A percentile compares a stretch with the other conserved stretches of the same genome.
Evolutionary conservation across 1,139 yeast species (phyloP).

Genomic region (Lodderomyces parapsilosis): DNA sequence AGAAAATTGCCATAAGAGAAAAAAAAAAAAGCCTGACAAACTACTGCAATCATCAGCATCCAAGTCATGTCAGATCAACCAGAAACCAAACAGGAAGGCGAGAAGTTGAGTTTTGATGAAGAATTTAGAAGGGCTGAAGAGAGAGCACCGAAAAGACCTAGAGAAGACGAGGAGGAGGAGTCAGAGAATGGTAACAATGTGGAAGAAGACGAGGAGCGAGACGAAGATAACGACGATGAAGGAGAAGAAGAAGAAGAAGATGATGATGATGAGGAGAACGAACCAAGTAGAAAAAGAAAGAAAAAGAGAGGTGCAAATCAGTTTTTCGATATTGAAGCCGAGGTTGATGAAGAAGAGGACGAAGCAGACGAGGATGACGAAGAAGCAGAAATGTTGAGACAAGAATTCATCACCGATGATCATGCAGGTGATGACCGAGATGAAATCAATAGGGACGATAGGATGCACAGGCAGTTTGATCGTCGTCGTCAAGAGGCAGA

Average conservation of each 20-base stretch:
- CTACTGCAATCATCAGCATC: background rate
- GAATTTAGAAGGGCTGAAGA: slow-evolving; percentile 15
- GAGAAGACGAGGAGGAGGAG: slow-evolving; percentile 5
- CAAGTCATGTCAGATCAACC: slow-evolving; percentile 10
- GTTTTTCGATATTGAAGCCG: slow-evolving; percentile 98
- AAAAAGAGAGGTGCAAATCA: slow-evolving; percentile 77
- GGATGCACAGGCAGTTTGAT: slow-evolving; percentile 89
- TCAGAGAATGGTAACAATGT: slow-evolving; percentile 4
- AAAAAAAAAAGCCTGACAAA: background rate
- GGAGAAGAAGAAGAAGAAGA: slow-evolving; percentile 66
- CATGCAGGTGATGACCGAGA: slow-evolving; percentile 49
- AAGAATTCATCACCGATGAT: slow-evolving; percentile 79
- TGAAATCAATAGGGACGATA: slow-evolving; percentile 52
- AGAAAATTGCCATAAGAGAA: background rate
- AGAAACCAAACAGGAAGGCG: slow-evolving; percentile 7
- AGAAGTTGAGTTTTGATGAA: slow-evolving; percentile 16
- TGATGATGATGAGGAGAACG: slow-evolving; percentile 51
- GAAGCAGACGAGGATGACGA: slow-evolving; percentile 84
- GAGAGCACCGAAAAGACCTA: slow-evolving; percentile 5
- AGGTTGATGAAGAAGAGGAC: slow-evolving; percentile 97
- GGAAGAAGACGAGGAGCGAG: slow-evolving; percentile 6
- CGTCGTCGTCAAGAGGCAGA: slow-evolving; percentile 85
- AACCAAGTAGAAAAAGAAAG: slow-evolving; percentile 48
- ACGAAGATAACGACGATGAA: slow-evolving; percentile 37
- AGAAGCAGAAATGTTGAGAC: slow-evolving; percentile 83